These are phyloP conservation scores for Chaetomium tenue DNA, from an alignment of 495 filamentous ascomycete species.

Conservation along the genomic window DNA sequence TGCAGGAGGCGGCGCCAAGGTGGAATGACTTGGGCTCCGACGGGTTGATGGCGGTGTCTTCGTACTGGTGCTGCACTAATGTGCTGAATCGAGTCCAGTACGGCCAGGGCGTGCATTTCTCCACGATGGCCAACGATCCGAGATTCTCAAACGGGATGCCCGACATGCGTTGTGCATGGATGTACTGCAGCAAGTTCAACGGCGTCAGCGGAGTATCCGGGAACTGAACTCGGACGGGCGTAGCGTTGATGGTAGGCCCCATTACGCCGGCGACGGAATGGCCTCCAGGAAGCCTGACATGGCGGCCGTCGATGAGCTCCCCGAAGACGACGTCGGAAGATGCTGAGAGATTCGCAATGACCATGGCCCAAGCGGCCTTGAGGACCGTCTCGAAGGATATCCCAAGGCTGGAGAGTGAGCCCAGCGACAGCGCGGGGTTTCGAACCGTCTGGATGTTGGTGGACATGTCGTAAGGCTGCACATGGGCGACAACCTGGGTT, in stretches of 20 bases:
- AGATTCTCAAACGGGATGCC: slow-evolving; percentile 46
- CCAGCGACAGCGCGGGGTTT: slow-evolving; percentile 36
- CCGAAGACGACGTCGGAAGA: slow-evolving; percentile 51
- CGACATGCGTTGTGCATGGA: slow-evolving; percentile 44
- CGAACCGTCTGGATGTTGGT: slow-evolving; percentile 38
- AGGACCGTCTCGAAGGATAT: slow-evolving; percentile 46
- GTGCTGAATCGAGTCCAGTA: slow-evolving; percentile 51
- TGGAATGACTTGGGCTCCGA: slow-evolving; percentile 39
- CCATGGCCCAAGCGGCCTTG: slow-evolving; percentile 50
- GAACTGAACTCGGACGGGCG: slow-evolving; percentile 46
- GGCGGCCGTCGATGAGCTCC: slow-evolving; percentile 50
- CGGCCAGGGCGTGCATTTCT: slow-evolving; percentile 50
- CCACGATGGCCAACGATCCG: slow-evolving; percentile 44
- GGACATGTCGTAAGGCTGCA: slow-evolving; percentile 38
- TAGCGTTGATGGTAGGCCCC: slow-evolving; percentile 45
- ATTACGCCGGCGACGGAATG: slow-evolving; percentile 43
- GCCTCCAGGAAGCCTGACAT: slow-evolving; percentile 37
- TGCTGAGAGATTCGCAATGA: slow-evolving; percentile 45
- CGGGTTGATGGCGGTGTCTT: slow-evolving; percentile 37
- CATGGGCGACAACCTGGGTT: slow-evolving; percentile 45
- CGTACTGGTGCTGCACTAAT: slow-evolving; percentile 44
- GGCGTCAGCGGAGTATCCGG: slow-evolving; percentile 43
- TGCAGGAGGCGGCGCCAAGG: slow-evolving; percentile 42
- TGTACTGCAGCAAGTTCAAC: slow-evolving; percentile 40
- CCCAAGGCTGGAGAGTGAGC: slow-evolving; percentile 36